Evolutionary conservation across 2,329 filamentous ascomycete species (phyloP).

Genomic region (Penicillium olsonii): DNA sequence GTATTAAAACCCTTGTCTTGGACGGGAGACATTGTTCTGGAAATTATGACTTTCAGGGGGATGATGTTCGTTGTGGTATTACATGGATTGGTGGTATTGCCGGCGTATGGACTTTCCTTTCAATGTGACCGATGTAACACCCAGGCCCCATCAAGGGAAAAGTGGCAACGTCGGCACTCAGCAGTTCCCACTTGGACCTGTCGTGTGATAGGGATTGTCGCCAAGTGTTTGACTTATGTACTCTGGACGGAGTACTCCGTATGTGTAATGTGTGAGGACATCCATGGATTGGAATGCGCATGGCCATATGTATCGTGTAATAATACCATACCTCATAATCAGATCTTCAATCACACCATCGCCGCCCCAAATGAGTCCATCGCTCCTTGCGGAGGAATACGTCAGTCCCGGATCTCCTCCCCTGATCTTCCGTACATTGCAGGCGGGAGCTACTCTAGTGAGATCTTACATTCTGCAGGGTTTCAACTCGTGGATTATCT

Average conservation of each 20-base stretch:
- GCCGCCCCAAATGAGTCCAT: conserved; percentile 21
- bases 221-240: background rate
- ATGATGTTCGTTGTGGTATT: conserved; percentile 3
- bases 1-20: background rate
- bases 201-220: conserved; percentile 5
- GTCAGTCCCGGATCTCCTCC: conserved; percentile 22
- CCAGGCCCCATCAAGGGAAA: conserved; percentile 1
- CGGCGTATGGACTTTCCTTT: conserved; percentile 3
- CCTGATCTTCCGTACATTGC: conserved; percentile 30
- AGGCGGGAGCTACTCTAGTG: conserved; percentile 17
- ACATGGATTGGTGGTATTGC: conserved; percentile 14
- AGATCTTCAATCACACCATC: conserved; percentile 29
- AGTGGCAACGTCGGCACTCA: conserved; percentile 14
- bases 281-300: too few relatives aligned
- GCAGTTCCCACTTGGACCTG: background rate
- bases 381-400: conserved; percentile 19
- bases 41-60: conserved; percentile 1
- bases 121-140: conserved; percentile 13
- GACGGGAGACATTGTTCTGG: background rate
- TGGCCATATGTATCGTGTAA: background rate
- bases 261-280: background rate
- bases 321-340: conserved; percentile 5
- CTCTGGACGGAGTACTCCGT: background rate
- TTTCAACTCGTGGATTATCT: background rate
- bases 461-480: background rate